Base-by-base conservation (phyloP, 2,329 filamentous ascomycete species). In the Pseudopithomyces maydicus region DNA sequence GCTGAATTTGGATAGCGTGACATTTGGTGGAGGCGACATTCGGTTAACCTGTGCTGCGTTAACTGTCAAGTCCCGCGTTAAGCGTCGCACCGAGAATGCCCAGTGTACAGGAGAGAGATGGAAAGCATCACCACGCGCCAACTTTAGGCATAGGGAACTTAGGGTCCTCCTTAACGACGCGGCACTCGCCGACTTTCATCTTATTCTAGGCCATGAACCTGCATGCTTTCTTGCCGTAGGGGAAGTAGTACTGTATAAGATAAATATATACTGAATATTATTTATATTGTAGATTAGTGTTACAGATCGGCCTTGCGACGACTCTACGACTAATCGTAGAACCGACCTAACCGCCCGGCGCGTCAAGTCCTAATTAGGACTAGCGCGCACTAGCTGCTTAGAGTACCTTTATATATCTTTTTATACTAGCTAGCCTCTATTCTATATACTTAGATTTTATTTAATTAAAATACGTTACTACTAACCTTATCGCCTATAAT, bases 131-230 rank as follows among this genome's bases (percentile, higher is more conserved):
- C 45, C 23, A 38, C 33, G 43, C 56, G 53, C 20, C 49, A 59
- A 56, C 52, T 46, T 33, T n/a, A 58, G 55, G 41, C 55, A 58
- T 58, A 58, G 33, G 36, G 47, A 58, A 29, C 53, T 58, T 22
- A 23, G 41, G n/a, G 55, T 58, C 43, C 56, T 58, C 41, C 43
- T 52, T 35, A 58, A 58, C 53, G 53, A 58, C 32, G 15, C 33
- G 45, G 56, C 48, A 41, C 39, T 59, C 14, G 43, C 55, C 33
- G 55, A 33, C 50, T 59, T 59, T 55, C 41, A 58, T 41, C 55
- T 55, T 36, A 58, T 58, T 35, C 46, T 58, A 26, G 52, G 54
- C 35, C 48, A 56, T 47, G 54, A 56, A 41, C 54, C 54, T 17
- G 42, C 47, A 29, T 52, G 54, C 48, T 52, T 56, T 52, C 39